These are phyloP conservation scores for Chrysoporthe deuterocubensis DNA, from an alignment of 2,329 filamentous ascomycete species.

Conservation along the genomic window DNA sequence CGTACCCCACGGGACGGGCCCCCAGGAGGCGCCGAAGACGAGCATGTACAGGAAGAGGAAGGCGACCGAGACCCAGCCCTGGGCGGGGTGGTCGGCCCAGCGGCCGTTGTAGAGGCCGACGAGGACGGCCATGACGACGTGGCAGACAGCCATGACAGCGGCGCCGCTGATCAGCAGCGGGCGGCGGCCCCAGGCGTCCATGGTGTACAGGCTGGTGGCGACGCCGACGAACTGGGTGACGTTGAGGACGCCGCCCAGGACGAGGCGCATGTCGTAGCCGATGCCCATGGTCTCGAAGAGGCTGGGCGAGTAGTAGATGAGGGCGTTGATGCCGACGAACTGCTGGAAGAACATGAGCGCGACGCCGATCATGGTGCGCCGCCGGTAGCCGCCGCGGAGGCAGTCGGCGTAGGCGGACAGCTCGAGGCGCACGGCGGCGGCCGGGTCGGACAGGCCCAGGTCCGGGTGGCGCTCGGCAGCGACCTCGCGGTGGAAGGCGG, in stretches of 20 bases:
- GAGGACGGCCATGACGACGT: constrained; percentile 56
- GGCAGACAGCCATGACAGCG: constrained; percentile 49
- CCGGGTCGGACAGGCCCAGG: constrained; percentile 32
- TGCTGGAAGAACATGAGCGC: constrained; percentile 63
- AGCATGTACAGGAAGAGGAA: constrained; percentile 21
- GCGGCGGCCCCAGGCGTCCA: constrained; percentile 52
- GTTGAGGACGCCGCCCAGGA: constrained; percentile 53
- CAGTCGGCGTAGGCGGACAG: constrained; percentile 51
- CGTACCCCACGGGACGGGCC: constrained; percentile 17
- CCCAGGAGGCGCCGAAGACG: constrained; percentile 17
- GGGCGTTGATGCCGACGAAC: constrained; percentile 54
- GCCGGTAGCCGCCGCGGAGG: constrained; percentile 50
- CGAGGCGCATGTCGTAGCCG: constrained; percentile 46
- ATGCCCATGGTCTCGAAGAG: constrained; percentile 53
- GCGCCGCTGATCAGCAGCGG: constrained; percentile 50
- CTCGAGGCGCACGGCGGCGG: constrained; percentile 29
- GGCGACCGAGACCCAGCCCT: constrained; percentile 14
- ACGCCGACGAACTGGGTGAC: constrained; percentile 51
- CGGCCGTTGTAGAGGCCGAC: constrained; percentile 55
- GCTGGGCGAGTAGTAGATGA: constrained; percentile 52
- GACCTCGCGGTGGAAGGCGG: constrained; percentile 49
- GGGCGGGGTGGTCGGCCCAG: constrained; percentile 52
- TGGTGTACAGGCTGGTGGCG: constrained; percentile 50
- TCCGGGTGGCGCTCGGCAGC: constrained; percentile 41
- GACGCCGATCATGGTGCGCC: constrained; percentile 49